Conservation (phyloP, 2,329 filamentous ascomycete species). For the Diaporthe humulicola region DNA sequence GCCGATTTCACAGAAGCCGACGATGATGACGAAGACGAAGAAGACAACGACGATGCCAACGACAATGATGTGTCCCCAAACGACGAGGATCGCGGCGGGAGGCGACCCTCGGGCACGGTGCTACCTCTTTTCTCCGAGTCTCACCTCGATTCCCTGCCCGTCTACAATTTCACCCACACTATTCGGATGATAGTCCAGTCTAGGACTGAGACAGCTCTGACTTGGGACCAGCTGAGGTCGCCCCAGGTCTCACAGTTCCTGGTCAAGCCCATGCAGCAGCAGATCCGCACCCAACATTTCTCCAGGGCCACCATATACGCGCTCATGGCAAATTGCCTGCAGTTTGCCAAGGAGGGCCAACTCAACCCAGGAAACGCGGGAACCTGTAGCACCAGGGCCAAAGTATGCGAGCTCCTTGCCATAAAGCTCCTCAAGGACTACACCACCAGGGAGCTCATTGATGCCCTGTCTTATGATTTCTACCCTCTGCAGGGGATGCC, state of each 20-base stretch:
- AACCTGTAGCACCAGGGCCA: slow-evolving; percentile 84
- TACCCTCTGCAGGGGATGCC: slow-evolving; percentile 88
- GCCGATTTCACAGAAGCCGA: slow-evolving; percentile 77
- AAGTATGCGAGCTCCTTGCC: slow-evolving; percentile 91
- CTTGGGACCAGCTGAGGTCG: slow-evolving; percentile 96
- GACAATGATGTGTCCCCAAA: slow-evolving; percentile 49
- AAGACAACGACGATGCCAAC: slow-evolving; percentile 53
- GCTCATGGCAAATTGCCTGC: slow-evolving; percentile 91
- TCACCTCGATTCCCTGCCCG: slow-evolving; percentile 85
- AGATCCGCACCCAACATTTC: slow-evolving; percentile 86
- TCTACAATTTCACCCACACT: slow-evolving; percentile 91
- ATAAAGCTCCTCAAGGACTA: slow-evolving; percentile 93
- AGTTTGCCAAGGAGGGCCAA: slow-evolving; percentile 90
- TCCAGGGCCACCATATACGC: slow-evolving; percentile 90
- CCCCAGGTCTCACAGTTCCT: slow-evolving; percentile 96
- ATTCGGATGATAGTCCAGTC: slow-evolving; percentile 87
- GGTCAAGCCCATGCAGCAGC: slow-evolving; percentile 93
- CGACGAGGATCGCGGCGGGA: slow-evolving; percentile 46
- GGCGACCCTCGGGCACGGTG: slow-evolving; percentile 50
- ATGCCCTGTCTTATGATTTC: slow-evolving; percentile 95
- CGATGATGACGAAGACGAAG: slow-evolving; percentile 62
- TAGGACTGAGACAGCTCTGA: slow-evolving; percentile 90
- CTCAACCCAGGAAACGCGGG: slow-evolving; percentile 86
- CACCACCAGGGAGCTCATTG: slow-evolving; percentile 88
- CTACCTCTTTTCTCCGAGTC: slow-evolving; percentile 85